These are phyloP conservation scores for Tylopilus felleus DNA, from an alignment of 768 basidiomycete species.

Conservation along the genomic window DNA sequence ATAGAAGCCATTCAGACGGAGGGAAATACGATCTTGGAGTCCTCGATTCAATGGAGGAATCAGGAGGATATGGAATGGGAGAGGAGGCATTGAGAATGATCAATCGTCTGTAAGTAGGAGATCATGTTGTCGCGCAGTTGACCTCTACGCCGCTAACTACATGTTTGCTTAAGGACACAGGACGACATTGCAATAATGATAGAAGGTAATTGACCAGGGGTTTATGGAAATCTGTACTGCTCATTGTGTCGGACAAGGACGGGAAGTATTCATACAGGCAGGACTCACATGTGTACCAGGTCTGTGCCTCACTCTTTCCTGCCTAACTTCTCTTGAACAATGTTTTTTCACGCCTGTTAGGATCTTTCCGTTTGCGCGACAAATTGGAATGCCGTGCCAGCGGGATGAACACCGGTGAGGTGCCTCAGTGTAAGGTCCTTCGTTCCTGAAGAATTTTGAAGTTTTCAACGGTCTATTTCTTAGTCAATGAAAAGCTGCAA, in stretches of 20 bases:
- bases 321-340: not conserved
- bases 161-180: constrained; percentile 38
- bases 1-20: constrained; percentile 50
- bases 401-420: constrained; percentile 64
- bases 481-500: constrained; percentile 63
- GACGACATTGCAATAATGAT: constrained; percentile 62
- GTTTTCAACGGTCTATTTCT: constrained; percentile 4
- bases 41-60: constrained; percentile 23
- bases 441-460: not conserved
- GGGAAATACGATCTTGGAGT: constrained; percentile 51
- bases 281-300: constrained; percentile 70
- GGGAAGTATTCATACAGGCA: constrained; percentile 72
- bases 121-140: not conserved
- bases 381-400: constrained; percentile 72
- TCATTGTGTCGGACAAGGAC: constrained; percentile 42
- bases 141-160: not conserved
- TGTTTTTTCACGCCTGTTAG: constrained; percentile 32
- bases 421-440: constrained; percentile 62
- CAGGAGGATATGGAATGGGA: constrained; percentile 32
- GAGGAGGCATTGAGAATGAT: constrained; percentile 62
- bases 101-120: constrained; percentile 53
- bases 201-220: constrained; percentile 39
- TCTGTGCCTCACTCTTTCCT: constrained; percentile 23
- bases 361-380: constrained; percentile 77
- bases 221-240: not conserved